Evolutionary conservation across 2,329 filamentous ascomycete genomes (phyloP).

Genomic region (Periconia sp.): DNA sequence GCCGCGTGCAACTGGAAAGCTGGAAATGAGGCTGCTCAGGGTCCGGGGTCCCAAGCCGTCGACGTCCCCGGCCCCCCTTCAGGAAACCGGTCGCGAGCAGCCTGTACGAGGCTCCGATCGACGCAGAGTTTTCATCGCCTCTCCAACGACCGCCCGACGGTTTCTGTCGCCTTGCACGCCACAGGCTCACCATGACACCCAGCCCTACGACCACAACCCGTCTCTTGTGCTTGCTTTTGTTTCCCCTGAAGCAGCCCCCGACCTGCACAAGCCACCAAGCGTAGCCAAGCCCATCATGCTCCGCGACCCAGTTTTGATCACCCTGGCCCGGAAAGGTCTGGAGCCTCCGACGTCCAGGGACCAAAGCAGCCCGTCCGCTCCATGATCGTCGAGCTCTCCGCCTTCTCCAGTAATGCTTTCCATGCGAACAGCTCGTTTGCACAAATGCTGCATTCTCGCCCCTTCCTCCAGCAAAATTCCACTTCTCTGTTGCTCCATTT

Average conservation of each 20-base stretch:
- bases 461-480: too few relatives aligned
- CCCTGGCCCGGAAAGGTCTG: slow-evolving; percentile 1
- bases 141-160: slow-evolving; percentile 5
- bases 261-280: not conserved
- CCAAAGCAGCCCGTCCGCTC: not conserved
- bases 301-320: slow-evolving; percentile 19
- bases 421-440: slow-evolving; percentile 5
- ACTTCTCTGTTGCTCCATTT: too few relatives aligned
- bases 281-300: slow-evolving; percentile 2
- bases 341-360: slow-evolving; percentile 1
- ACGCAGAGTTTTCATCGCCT: not conserved
- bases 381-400: not conserved
- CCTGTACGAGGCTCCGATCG: slow-evolving; percentile 1
- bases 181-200: too few relatives aligned
- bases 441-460: too few relatives aligned
- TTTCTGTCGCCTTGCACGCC: too few relatives aligned
- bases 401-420: not conserved
- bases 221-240: too few relatives aligned
- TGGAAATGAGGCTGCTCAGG: slow-evolving; percentile 6
- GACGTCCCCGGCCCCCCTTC: not conserved
- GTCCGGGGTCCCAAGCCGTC: not conserved
- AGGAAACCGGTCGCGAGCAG: slow-evolving; percentile 12
- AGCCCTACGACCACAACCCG: too few relatives aligned
- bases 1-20: not conserved
- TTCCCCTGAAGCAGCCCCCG: too few relatives aligned